These are phyloP conservation scores for Combretum micranthum DNA, from an alignment of 345 rosid genomes.

Conservation along the genomic window DNA sequence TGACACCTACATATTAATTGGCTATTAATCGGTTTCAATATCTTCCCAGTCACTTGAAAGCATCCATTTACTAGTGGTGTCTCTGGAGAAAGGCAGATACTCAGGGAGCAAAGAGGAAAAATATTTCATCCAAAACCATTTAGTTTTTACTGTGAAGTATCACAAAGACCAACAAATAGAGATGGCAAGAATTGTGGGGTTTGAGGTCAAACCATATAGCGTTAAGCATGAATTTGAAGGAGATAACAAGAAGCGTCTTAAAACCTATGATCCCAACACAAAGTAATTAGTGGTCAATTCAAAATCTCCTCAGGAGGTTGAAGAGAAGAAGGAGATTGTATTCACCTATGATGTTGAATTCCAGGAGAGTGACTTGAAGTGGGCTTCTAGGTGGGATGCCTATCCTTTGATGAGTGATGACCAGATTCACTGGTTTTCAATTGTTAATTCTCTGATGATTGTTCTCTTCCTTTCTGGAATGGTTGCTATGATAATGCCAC, in stretches of 20 bases:
- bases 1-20: not conserved
- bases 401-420: conserved; percentile 34
- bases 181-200: conserved; percentile 31
- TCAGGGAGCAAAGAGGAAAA: conserved; percentile 38
- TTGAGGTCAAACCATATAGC: conserved; percentile 32
- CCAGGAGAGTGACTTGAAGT: conserved; percentile 32
- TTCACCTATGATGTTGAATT: conserved; percentile 33
- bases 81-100: too few relatives aligned
- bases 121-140: conserved; percentile 30
- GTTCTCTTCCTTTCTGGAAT: too few relatives aligned
- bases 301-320: too few relatives aligned
- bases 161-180: conserved; percentile 29
- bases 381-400: conserved; percentile 43
- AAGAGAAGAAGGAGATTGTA: conserved; percentile 18
- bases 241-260: conserved; percentile 19
- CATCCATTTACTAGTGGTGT: too few relatives aligned
- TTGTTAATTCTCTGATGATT: too few relatives aligned
- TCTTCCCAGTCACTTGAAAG: too few relatives aligned
- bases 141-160: conserved; percentile 31
- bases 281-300: too few relatives aligned
- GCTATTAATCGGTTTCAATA: too few relatives aligned
- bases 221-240: conserved; percentile 33
- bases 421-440: too few relatives aligned
- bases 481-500: conserved; percentile 33
- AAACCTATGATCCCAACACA: too few relatives aligned